A percentile compares a stretch with the other conserved stretches of the same genome.
Conservation (phyloP, 768 basidiomycete genomes). For the Kwoniella newhampshirensis region DNA sequence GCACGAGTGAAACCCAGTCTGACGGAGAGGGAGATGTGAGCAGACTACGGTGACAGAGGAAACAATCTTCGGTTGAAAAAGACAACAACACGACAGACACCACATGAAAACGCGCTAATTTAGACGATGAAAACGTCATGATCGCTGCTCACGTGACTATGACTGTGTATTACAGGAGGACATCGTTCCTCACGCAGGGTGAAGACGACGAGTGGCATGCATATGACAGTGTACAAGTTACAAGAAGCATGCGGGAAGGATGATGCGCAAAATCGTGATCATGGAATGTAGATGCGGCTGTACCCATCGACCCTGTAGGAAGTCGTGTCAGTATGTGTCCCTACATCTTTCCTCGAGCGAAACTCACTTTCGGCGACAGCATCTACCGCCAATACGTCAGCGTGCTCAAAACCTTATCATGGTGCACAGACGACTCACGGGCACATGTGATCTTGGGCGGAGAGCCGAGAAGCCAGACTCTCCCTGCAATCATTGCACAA, state of each 20-base stretch:
- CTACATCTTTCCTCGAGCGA: neutral
- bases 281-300: conserved; percentile 45
- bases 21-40: too few species aligned
- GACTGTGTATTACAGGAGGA: too few species aligned
- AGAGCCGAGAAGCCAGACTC: conserved; percentile 41
- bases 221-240: neutral
- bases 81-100: too few species aligned
- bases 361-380: conserved; percentile 38
- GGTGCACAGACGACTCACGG: conserved; percentile 25
- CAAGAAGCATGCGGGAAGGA: too few species aligned
- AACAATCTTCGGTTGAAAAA: neutral
- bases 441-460: conserved; percentile 47
- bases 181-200: too few species aligned
- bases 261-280: neutral
- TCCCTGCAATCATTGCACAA: conserved; percentile 48
- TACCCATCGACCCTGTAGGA: conserved; percentile 42
- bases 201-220: too few species aligned
- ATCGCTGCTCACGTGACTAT: too few species aligned
- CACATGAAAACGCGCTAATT: too few species aligned
- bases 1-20: too few species aligned
- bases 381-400: neutral
- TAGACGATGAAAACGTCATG: too few species aligned
- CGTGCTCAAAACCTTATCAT: neutral
- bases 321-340: neutral
- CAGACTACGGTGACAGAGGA: neutral